A percentile compares a stretch with the other conserved stretches of the same genome.
Conservation (phyloP, 1,284 basidiomycete species). For the Thecaphora thlaspeos region DNA sequence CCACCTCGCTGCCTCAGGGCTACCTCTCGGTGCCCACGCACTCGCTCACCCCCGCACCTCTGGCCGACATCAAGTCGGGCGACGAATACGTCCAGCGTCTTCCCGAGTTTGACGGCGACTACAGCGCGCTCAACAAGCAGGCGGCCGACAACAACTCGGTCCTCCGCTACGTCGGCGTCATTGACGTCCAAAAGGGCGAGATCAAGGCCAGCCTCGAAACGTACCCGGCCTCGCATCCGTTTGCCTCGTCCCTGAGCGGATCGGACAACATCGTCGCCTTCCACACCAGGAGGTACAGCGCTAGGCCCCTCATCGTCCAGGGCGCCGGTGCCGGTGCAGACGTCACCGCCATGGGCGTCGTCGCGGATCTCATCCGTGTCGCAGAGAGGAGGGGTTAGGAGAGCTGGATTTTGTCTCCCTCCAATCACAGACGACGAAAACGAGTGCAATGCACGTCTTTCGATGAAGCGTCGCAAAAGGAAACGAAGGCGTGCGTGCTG, state of each 20-base stretch:
- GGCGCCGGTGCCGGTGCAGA: slow-evolving; percentile 94
- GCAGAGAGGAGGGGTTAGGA: slow-evolving; percentile 52
- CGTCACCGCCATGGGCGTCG: slow-evolving; percentile 96
- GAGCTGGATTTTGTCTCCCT: slow-evolving; percentile 5
- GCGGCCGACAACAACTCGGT: slow-evolving; percentile 78
- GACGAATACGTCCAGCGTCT: slow-evolving; percentile 75
- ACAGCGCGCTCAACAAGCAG: slow-evolving; percentile 72
- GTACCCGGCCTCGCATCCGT: slow-evolving; percentile 87
- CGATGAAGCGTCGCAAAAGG: too few relatives aligned
- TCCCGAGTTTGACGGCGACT: slow-evolving; percentile 79
- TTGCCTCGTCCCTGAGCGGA: slow-evolving; percentile 89
- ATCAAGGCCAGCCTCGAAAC: slow-evolving; percentile 85
- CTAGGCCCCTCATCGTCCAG: slow-evolving; percentile 76
- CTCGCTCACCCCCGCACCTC: slow-evolving; percentile 78
- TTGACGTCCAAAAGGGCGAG: slow-evolving; percentile 73
- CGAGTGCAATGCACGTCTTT: too few relatives aligned
- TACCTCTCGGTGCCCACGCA: slow-evolving; percentile 78
- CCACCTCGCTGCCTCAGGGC: slow-evolving; percentile 64
- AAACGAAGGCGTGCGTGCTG: neutral
- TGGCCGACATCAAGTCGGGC: slow-evolving; percentile 64
- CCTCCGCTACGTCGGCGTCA: slow-evolving; percentile 88
- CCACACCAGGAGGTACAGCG: slow-evolving; percentile 78
- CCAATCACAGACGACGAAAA: neutral
- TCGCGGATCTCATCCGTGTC: slow-evolving; percentile 67
- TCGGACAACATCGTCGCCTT: slow-evolving; percentile 99